Conservation (phyloP, 1,139 yeast genomes). For the Kodamaea sp. region DNA sequence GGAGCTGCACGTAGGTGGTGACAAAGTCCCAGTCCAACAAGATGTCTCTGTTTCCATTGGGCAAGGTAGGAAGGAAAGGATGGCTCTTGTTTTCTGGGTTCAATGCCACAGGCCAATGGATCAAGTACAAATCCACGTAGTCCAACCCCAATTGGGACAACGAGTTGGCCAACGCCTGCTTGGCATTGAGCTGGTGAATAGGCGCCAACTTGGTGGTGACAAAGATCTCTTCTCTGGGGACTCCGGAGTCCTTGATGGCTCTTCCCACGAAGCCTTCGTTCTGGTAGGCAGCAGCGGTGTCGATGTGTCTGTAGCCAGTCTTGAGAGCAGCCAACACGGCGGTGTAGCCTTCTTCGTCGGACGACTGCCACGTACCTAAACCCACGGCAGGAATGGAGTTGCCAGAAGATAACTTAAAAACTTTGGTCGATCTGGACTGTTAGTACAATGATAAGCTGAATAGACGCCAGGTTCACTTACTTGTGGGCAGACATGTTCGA, state of each 20-base stretch:
- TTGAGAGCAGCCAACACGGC: slow-evolving; percentile 46
- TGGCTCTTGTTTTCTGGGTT: slow-evolving; percentile 11
- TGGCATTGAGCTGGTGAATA: slow-evolving; percentile 62
- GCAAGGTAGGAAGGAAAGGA: slow-evolving; percentile 28
- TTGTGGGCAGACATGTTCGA: slow-evolving; percentile 7
- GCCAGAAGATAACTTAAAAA: slow-evolving; percentile 22
- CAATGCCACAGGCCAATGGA: slow-evolving; percentile 81
- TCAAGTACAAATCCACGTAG: slow-evolving; percentile 78
- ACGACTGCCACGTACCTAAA: slow-evolving; percentile 56
- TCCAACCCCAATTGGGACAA: slow-evolving; percentile 69
- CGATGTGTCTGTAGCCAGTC: slow-evolving; percentile 77
- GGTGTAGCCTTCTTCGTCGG: slow-evolving; percentile 56
- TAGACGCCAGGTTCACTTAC: slow-evolving; percentile 1
- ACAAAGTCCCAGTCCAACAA: slow-evolving; percentile 19
- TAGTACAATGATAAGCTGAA: too few species aligned
- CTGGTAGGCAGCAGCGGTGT: slow-evolving; percentile 68
- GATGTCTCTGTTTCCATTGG: slow-evolving; percentile 6
- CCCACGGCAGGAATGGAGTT: slow-evolving; percentile 55
- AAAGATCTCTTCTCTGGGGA: slow-evolving; percentile 70
- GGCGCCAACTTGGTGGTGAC: slow-evolving; percentile 83
- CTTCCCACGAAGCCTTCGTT: slow-evolving; percentile 70
- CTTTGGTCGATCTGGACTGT: slow-evolving; percentile 6
- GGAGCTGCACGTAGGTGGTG: slow-evolving; percentile 17
- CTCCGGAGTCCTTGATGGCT: slow-evolving; percentile 63
- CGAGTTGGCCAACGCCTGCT: slow-evolving; percentile 59